These are phyloP conservation scores for Heliocybe sulcata DNA, from an alignment of 1,284 basidiomycete species.

Conservation along the genomic window DNA sequence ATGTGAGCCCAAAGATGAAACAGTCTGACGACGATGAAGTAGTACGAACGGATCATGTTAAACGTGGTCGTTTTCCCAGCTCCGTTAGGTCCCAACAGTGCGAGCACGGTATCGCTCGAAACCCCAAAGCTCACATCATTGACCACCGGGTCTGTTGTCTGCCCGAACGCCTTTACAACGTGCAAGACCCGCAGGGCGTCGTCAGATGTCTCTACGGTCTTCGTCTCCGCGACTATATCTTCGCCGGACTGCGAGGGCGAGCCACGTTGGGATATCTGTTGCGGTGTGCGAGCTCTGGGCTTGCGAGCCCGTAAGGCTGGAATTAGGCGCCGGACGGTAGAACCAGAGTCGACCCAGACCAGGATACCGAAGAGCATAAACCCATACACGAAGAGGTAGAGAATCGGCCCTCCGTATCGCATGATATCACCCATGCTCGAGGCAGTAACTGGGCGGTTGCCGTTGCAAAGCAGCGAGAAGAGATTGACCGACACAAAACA, in stretches of 20 bases:
- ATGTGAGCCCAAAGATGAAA: not conserved
- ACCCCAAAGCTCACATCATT: slow-evolving; percentile 72
- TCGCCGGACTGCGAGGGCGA: not conserved
- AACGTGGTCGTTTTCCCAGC: slow-evolving; percentile 79
- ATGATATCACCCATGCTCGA: slow-evolving; percentile 44
- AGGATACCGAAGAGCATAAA: slow-evolving; percentile 48
- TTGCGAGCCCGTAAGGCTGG: not conserved
- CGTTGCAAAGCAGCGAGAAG: slow-evolving; percentile 70
- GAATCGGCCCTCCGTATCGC: slow-evolving; percentile 68
- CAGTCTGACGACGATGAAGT: not conserved
- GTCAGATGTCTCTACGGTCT: slow-evolving; percentile 35
- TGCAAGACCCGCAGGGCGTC: slow-evolving; percentile 60
- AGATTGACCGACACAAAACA: slow-evolving; percentile 70
- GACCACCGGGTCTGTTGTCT: slow-evolving; percentile 46
- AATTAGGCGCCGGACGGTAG: slow-evolving; percentile 26
- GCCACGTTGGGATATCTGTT: not conserved
- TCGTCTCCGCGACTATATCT: slow-evolving; percentile 53
- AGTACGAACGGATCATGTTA: slow-evolving; percentile 59
- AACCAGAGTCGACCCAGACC: slow-evolving; percentile 57
- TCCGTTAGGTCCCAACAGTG: slow-evolving; percentile 75
- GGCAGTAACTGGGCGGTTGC: slow-evolving; percentile 38
- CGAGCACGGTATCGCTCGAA: slow-evolving; percentile 56
- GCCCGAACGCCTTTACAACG: slow-evolving; percentile 58
- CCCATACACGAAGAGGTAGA: slow-evolving; percentile 59
- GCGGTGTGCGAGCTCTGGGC: not conserved